Evolutionary conservation across 192 early-diverging fungal species (phyloP), one percentile per base, ranked within the genome.

Genomic region (Coemansia sp.): DNA sequence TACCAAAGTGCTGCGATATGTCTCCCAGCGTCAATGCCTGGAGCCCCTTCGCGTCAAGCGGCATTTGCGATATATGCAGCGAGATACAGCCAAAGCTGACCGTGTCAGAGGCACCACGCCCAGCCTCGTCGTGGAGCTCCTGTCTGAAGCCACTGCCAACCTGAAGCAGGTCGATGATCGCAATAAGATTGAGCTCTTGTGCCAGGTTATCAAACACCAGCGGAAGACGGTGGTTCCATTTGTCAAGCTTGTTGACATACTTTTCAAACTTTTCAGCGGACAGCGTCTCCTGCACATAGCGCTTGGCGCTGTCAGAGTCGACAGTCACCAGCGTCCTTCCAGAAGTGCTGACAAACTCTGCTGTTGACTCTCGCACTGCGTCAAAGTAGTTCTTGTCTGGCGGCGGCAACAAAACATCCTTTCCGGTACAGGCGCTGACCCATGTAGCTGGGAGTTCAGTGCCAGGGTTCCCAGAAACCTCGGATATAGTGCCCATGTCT

Each of bases 31-130:
- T 82, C 27, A 91, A 65, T 13, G 82, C 68, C 33, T 85, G 83
- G n/a, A 91, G 62, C 5, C 77, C 81, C 44, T 81, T 67, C 19
- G 92, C 87, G 3, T 75, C 80, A 42, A 89, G 50, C 1, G 70
- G 57, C 0, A 83, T 82, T 29, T 86, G 85, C 0, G 89, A 85
- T 34, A 95, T 91, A 60, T 94, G 89, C 60, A 93, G 76, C 44
- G 88, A 86, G 83, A 95, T 91, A 63, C 84, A 84, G 9, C 93
- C 93, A 80, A 88, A 94, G 34, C 84, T 76, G 28, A 94, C 88
- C 2, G 86, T 89, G 55, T 91, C 87, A 19, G 90, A 88, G 0
- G 88, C 89, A 14, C 91, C 89, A 25, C 91, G 71, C 27, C 77
- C 89, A 29, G 77, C 67, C 13, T 81, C 79, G 15, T 80, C 79